phyloP scores from a whole-genome alignment of 208 protist species.

The Leishmania braziliensis region DNA sequence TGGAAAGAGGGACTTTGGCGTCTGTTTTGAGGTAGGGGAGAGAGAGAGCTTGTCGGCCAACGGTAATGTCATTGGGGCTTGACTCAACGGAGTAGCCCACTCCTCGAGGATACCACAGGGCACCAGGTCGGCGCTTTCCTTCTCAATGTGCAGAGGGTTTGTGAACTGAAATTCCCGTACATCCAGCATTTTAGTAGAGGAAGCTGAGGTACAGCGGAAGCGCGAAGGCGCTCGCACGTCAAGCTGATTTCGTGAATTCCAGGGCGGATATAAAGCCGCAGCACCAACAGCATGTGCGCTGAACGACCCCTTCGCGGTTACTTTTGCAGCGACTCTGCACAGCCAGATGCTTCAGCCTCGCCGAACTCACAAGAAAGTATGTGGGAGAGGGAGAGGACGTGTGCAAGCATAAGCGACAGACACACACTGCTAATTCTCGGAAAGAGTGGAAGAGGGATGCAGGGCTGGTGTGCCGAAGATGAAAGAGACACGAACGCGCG shows the following conservation, averaged over 20 bases:
- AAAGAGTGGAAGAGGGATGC: background rate
- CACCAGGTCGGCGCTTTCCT: background rate
- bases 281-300: background rate
- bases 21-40: background rate
- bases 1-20: background rate
- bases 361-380: background rate
- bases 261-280: background rate
- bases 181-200: too few relatives aligned
- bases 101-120: background rate
- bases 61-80: too few relatives aligned
- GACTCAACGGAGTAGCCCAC: background rate
- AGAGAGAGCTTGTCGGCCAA: background rate
- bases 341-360: background rate
- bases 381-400: background rate
- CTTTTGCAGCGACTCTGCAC: background rate
- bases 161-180: background rate
- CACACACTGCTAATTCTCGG: background rate
- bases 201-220: background rate
- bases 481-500: background rate
- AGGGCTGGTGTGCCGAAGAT: background rate
- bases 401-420: background rate
- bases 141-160: background rate
- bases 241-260: background rate
- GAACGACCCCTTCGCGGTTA: background rate
- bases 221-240: background rate